Evolutionary conservation across 768 basidiomycete species (phyloP), one percentile per base, ranked within the genome.

Genomic region (Candolleomyces efflorescens): DNA sequence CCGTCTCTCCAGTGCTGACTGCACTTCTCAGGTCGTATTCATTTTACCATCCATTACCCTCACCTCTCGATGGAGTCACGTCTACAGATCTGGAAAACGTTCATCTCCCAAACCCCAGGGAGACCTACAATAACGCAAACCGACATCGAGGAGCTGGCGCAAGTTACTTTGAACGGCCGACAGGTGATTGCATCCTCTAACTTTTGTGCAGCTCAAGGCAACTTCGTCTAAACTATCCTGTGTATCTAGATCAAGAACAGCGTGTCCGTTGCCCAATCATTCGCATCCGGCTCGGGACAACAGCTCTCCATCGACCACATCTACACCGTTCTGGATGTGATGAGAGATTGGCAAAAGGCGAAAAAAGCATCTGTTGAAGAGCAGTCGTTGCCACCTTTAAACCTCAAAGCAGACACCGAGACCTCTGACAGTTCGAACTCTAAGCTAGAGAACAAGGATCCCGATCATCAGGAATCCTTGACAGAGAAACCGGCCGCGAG

Each of bases 11-110:
- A 23, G 24, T 6, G 15, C 32, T 24, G 17, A 5, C 15, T 32
- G 15, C 26, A 5, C 7, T 17, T 12, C 23, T 17, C 23, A 72
- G 70, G 69, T 62, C 72, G 71, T 9, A 74, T 74, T 5, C 73
- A 74, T 51, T 68, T 74, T 53, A 67, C 63, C 3, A 58, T 74
- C 17, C 62, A 68, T 54, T 74, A 72, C 53, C 69, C 68, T 6
- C 67, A 69, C 10, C 65, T 74, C 15, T 64, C 60, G 20, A 55
- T 37, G 22, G 56, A 51, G 3, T 62, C 73, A 2, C 70, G 69
- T 7, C 63, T 46, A 36, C 17, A 56, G 12, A 65, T 74, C 38
- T 74, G 71, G 73, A 55, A 50, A 27, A 69, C 60, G 1, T 71
- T 74, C 64, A 59, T 71, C 26, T 26, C 49, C 15, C 65, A 61